phyloP scores from a whole-genome alignment of 345 rosid genomes.

The Arabis hirsuta region DNA sequence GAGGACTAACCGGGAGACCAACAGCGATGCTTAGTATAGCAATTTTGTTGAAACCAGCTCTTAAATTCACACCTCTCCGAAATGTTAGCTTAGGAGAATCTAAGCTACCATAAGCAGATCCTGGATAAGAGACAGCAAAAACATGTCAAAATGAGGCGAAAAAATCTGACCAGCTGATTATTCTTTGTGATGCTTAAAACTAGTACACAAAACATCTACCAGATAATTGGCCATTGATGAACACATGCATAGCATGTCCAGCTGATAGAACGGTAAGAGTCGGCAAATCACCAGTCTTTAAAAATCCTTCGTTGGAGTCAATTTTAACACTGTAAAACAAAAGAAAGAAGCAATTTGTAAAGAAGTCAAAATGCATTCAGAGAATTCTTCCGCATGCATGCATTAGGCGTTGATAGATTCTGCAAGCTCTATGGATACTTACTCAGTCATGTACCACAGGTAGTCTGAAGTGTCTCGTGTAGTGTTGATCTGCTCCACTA shows the following conservation, averaged over 20 bases:
- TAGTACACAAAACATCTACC: slow-evolving; percentile 48
- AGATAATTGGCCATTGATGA: slow-evolving; percentile 78
- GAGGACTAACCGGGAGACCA: slow-evolving; percentile 87
- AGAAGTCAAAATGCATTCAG: slow-evolving; percentile 2
- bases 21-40: slow-evolving; percentile 89
- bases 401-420: background rate
- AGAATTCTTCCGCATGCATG: slow-evolving; percentile 21
- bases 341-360: slow-evolving; percentile 5
- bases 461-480: slow-evolving; percentile 90
- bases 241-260: slow-evolving; percentile 95
- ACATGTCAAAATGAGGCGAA: slow-evolving; percentile 22
- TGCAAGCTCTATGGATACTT: slow-evolving; percentile 46
- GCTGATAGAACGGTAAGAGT: slow-evolving; percentile 77
- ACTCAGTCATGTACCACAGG: slow-evolving; percentile 99
- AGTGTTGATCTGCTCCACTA: slow-evolving; percentile 94
- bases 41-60: slow-evolving; percentile 86
- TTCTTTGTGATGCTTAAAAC: slow-evolving; percentile 19
- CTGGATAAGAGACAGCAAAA: slow-evolving; percentile 47
- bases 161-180: background rate
- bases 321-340: slow-evolving; percentile 49
- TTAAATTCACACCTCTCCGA: slow-evolving; percentile 66
- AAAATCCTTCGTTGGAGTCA: slow-evolving; percentile 58
- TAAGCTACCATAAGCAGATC: slow-evolving; percentile 89
- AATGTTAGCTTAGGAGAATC: slow-evolving; percentile 87
- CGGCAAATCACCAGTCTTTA: slow-evolving; percentile 60